phyloP scores from a whole-genome alignment of 2,329 filamentous ascomycete species.

The Xenoacremonium recifei region DNA sequence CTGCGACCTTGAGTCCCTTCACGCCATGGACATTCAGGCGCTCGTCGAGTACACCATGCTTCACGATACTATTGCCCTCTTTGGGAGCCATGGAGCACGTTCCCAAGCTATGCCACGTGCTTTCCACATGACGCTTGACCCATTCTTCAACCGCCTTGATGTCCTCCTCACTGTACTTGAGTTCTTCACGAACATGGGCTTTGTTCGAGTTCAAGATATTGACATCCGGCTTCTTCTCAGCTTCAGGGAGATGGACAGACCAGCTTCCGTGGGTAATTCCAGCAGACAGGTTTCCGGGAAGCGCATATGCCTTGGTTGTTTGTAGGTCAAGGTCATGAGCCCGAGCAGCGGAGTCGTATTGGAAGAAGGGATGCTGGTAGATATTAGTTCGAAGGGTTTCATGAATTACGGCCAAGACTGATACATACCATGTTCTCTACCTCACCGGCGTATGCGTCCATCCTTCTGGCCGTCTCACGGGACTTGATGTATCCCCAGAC shows the following conservation, averaged over 20 bases:
- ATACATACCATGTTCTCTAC: constrained; percentile 50
- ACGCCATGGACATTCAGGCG: constrained; percentile 76
- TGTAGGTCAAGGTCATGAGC: constrained; percentile 71
- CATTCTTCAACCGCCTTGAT: constrained; percentile 67
- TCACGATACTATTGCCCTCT: constrained; percentile 77
- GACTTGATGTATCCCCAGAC: constrained; percentile 85
- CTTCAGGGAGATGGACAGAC: constrained; percentile 57
- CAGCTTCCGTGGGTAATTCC: constrained; percentile 74
- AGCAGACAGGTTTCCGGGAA: constrained; percentile 68
- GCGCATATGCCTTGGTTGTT: constrained; percentile 74
- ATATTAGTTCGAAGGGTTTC: constrained; percentile 1
- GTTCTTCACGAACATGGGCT: constrained; percentile 57
- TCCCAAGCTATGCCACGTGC: constrained; percentile 65
- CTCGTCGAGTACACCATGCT: constrained; percentile 75
- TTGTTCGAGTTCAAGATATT: constrained; percentile 61
- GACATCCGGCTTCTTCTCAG: constrained; percentile 46
- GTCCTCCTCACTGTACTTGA: constrained; percentile 64
- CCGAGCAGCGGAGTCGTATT: constrained; percentile 66
- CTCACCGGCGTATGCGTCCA: constrained; percentile 76
- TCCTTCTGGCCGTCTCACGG: constrained; percentile 74
- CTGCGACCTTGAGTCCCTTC: constrained; percentile 74
- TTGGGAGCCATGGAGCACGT: constrained; percentile 77
- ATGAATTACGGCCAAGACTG: not conserved
- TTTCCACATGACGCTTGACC: constrained; percentile 72
- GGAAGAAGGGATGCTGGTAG: constrained; percentile 64